Evolutionary conservation across 768 basidiomycete genomes (phyloP), one percentile per base, ranked within the genome.

Genomic region (Pleurotus sapidus): DNA sequence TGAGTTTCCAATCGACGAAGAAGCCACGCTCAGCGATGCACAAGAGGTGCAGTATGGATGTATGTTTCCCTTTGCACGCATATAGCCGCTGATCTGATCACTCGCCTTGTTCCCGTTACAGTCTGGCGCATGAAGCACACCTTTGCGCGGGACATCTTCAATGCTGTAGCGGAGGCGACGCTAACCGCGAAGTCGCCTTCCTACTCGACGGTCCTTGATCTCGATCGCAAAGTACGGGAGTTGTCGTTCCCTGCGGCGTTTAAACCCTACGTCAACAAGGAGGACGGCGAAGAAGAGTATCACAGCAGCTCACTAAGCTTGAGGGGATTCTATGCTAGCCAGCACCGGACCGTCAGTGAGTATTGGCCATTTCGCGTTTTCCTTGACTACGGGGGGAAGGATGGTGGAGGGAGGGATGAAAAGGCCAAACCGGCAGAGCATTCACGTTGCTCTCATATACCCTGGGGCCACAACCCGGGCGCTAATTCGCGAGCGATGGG

Each of bases 81-180:
- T 18, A 17, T n/a, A 12, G 45, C 47, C 5, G 6, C 46, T 43
- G 27, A 18, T 24, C 37, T 40, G n/a, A 17, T 45, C 15, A 3
- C 38, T 42, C 6, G 9, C 18, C 14, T 11, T 14, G 27, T 15
- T 46, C 17, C 15, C 12, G 6, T 25, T 12, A 37, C 51, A 86
- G 84, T 83, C 60, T 84, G 83, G 83, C 71, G 74, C 8, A 81
- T 82, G 74, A 84, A 83, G 59, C 79, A 83, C 62, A 67, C 67
- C 0, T 84, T 86, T 57, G 74, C 76, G 2, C 71, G 71, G 20
- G 78, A 83, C 46, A 76, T 81, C 30, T 81, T 81, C 65, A 70
- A 77, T 50, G 69, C 74, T 0, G 76, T 84, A 2, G 74, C 76
- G 0, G 79, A 81, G 51, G 70, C 74, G 3, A 83, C 78, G 0